Conservation (phyloP, 2,329 filamentous ascomycete genomes). For the Colletotrichum noveboracense region DNA sequence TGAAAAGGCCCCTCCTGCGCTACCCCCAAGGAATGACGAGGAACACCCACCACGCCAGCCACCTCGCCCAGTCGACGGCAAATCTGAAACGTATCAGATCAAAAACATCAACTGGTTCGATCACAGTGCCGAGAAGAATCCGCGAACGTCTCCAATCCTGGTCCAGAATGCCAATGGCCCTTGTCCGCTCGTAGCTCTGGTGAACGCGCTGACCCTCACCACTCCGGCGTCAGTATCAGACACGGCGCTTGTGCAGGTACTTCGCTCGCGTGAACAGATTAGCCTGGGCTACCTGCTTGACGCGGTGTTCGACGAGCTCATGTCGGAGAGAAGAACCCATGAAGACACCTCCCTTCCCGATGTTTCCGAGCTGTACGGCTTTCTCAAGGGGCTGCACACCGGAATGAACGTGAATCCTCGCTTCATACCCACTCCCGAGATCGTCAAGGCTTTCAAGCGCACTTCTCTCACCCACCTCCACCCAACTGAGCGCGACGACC, state of each 20-base stretch:
- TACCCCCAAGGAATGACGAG: constrained; percentile 41
- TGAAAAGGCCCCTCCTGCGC: constrained; percentile 29
- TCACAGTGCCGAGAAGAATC: constrained; percentile 58
- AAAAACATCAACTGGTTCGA: constrained; percentile 91
- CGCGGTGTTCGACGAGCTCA: constrained; percentile 91
- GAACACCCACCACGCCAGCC: constrained; percentile 41
- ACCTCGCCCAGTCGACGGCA: constrained; percentile 43
- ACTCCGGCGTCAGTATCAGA: constrained; percentile 67
- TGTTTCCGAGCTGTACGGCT: constrained; percentile 84
- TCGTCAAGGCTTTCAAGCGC: constrained; percentile 51
- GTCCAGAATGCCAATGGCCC: constrained; percentile 95
- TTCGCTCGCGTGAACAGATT: constrained; percentile 84
- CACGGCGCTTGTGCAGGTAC: constrained; percentile 77
- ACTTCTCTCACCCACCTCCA: constrained; percentile 59
- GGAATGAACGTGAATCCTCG: constrained; percentile 98
- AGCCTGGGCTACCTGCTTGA: constrained; percentile 86
- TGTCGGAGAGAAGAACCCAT: constrained; percentile 73
- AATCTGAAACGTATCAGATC: constrained; percentile 85
- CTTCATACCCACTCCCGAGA: constrained; percentile 68
- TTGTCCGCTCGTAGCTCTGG: constrained; percentile 88
- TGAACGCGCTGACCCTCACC: constrained; percentile 89
- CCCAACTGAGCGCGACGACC: constrained; percentile 51
- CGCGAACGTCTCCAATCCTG: constrained; percentile 83
- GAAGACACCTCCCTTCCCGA: constrained; percentile 75
- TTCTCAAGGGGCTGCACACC: constrained; percentile 87